A percentile compares a stretch with the other conserved stretches of the same genome.
Evolutionary conservation across 495 filamentous ascomycete species (phyloP).

Genomic region (Trichoderma parareesei): DNA sequence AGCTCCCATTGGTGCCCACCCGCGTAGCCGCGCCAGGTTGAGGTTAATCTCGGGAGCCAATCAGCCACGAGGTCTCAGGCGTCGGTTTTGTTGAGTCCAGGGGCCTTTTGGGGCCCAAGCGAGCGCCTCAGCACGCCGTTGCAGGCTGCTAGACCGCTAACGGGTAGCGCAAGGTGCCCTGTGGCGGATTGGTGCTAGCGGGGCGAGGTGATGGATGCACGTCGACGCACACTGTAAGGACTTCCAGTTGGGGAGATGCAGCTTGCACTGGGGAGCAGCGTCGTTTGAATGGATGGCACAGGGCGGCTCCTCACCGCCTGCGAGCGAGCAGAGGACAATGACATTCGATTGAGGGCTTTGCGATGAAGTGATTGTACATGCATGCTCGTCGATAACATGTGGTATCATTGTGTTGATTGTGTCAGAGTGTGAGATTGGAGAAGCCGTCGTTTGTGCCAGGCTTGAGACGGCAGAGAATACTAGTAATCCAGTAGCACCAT

Average conservation of each 20-base stretch:
- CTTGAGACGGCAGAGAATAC: too few relatives aligned
- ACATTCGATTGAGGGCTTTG: too few relatives aligned
- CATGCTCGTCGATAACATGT: too few relatives aligned
- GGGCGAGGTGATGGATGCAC: neutral
- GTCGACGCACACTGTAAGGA: neutral
- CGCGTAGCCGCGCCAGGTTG: neutral
- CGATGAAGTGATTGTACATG: too few relatives aligned
- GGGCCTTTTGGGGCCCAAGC: neutral
- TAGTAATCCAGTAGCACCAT: too few relatives aligned
- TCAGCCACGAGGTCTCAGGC: neutral
- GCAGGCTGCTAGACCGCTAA: neutral
- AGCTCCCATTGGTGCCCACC: constrained; percentile 2
- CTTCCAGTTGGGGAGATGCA: neutral
- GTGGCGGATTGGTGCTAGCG: neutral
- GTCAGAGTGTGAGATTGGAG: too few relatives aligned
- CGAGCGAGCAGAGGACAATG: too few relatives aligned
- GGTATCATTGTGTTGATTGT: too few relatives aligned
- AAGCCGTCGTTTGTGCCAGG: too few relatives aligned
- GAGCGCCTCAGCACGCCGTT: neutral
- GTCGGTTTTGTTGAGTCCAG: neutral
- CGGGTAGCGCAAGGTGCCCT: neutral
- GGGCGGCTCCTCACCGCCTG: too few relatives aligned
- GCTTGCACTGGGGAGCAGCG: too few relatives aligned
- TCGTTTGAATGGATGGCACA: too few relatives aligned
- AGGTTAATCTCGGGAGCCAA: constrained; percentile 7